phyloP scores from a whole-genome alignment of 164 flowering plant genomes.

The Warburgia ugandensis region DNA sequence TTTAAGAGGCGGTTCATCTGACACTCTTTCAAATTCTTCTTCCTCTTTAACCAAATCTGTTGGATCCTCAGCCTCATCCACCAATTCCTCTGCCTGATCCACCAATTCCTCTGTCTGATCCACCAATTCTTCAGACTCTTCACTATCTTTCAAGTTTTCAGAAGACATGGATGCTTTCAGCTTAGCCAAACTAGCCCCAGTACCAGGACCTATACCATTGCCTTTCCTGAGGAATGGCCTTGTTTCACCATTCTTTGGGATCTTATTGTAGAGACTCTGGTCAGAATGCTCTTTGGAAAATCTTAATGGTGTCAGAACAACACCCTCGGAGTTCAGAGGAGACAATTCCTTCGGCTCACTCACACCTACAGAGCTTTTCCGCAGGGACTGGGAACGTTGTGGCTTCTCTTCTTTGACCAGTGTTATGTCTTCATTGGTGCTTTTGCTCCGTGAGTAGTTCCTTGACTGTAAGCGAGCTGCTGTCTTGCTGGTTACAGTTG shows the following conservation, averaged over 20 bases:
- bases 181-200: conserved; percentile 38
- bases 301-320: conserved; percentile 34
- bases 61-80: conserved; percentile 36
- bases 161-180: conserved; percentile 41
- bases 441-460: conserved; percentile 55
- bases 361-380: conserved; percentile 46
- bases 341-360: conserved; percentile 45
- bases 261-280: conserved; percentile 25
- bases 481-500: conserved; percentile 45
- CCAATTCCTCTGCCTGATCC: conserved; percentile 35
- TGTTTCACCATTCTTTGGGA: conserved; percentile 28
- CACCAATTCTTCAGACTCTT: conserved; percentile 35
- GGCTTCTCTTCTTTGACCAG: conserved; percentile 63
- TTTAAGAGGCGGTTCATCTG: conserved; percentile 24
- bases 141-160: conserved; percentile 36
- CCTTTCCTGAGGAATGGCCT: conserved; percentile 63
- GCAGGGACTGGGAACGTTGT: conserved; percentile 43
- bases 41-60: conserved; percentile 2
- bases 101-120: conserved; percentile 38
- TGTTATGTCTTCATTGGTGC: conserved; percentile 49
- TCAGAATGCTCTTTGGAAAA: conserved; percentile 48
- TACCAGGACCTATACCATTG: conserved; percentile 52
- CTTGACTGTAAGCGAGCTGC: conserved; percentile 45
- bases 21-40: conserved; percentile 30
- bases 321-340: conserved; percentile 36